phyloP scores from a whole-genome alignment of 2,329 filamentous ascomycete genomes.

The Rutstroemia sp. region DNA sequence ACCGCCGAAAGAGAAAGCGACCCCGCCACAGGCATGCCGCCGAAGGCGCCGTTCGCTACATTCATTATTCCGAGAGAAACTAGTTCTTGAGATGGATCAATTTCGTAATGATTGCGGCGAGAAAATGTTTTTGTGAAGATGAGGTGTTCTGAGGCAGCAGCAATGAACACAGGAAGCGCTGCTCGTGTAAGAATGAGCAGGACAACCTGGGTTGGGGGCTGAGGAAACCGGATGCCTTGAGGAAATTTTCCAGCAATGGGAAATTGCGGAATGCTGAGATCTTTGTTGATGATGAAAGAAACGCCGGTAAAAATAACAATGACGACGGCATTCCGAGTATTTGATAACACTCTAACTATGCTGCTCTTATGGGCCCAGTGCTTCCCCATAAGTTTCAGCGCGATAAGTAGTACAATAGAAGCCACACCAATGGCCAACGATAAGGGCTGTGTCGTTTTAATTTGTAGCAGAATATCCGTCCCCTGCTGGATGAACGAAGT shows the following conservation, averaged over 20 bases:
- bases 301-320: neutral
- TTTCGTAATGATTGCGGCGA: slow-evolving; percentile 52
- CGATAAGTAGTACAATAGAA: neutral
- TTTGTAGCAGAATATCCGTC: neutral
- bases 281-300: neutral
- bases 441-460: neutral
- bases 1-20: slow-evolving; percentile 62
- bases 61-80: slow-evolving; percentile 56
- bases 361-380: neutral
- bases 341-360: neutral
- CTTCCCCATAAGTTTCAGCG: neutral
- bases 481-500: neutral
- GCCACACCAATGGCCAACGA: slow-evolving; percentile 3
- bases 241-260: neutral
- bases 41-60: slow-evolving; percentile 58
- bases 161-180: slow-evolving; percentile 39
- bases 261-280: neutral
- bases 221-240: neutral
- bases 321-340: neutral
- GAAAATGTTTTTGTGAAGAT: slow-evolving; percentile 58
- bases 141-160: slow-evolving; percentile 56
- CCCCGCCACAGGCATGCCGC: slow-evolving; percentile 55
- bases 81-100: slow-evolving; percentile 58
- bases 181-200: slow-evolving; percentile 27
- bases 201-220: neutral